Evolutionary conservation across 495 filamentous ascomycete genomes (phyloP), one percentile per base, ranked within the genome.

Genomic region (Penicillium subrubescens): DNA sequence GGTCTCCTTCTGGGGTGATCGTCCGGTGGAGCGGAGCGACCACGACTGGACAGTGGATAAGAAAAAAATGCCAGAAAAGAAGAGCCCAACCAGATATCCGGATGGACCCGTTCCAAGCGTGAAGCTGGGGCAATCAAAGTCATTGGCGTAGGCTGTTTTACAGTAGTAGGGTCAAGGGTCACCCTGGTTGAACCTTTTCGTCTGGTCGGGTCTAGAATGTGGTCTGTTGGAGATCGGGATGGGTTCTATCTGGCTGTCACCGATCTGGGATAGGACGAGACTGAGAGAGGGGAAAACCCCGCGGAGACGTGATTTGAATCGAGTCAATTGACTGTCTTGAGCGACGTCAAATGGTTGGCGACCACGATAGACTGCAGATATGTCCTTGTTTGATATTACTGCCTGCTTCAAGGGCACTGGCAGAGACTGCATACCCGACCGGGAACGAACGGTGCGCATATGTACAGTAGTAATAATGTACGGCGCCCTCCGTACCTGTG

Each of bases 201-300:
- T 8, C 43, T 31, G 46, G 64, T 56, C 52, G 29, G 56, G 64
- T 67, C 64, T 67, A 67, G 64, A 67, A 63, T 57, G 23, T 27
- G 21, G 43, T 17, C 33, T 27, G 39, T 12, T 55, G 55, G 60
- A 54, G 64, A 67, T 67, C 50, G 39, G 54, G 21, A n/a, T 48
- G 43, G 64, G 44, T 67, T 67, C 63, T 60, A 63, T 48, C 23
- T 63, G 44, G 29, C 19, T 34, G 39, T 35, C 58, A 43, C 46
- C 59, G 64, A 61, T 66, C 64, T 33, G 37, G 54, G 61, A 57
- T 50, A 23, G 14, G 14, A 35, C 12, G 27, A 17, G 25, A 5
- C 25, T 21, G 57, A n/a, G 43, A 6, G 59, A 33, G 19, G 2
- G 31, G 29, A 10, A 25, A 17, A 15, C 53, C 41, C 27, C 35